Evolutionary conservation across 2,329 filamentous ascomycete species (phyloP).

Genomic region (Orbilia javanica): DNA sequence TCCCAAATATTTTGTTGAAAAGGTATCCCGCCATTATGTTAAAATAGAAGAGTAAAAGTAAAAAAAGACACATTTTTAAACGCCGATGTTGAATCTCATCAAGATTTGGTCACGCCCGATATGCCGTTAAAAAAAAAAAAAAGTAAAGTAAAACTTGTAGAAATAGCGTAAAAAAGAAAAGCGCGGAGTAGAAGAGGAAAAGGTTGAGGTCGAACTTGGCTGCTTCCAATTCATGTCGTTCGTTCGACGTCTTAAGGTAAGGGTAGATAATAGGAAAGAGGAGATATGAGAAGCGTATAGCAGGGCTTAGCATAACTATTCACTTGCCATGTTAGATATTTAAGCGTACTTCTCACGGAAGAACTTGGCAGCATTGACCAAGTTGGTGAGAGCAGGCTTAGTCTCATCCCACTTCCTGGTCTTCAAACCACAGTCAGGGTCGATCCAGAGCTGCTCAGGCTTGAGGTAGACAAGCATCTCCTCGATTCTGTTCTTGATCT

Average conservation of each 20-base stretch:
- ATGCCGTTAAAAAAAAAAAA: conserved; percentile 52
- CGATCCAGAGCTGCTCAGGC: conserved; percentile 99
- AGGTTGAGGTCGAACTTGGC: not conserved
- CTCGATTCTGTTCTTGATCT: conserved; percentile 96
- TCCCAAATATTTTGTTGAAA: conserved; percentile 56
- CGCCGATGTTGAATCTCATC: conserved; percentile 63
- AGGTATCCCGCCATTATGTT: conserved; percentile 56
- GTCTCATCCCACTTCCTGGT: conserved; percentile 99
- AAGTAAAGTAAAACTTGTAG: conserved; percentile 8
- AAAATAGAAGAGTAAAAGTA: conserved; percentile 33
- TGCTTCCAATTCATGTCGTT: conserved; percentile 16
- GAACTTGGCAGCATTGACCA: conserved; percentile 98
- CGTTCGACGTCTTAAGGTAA: conserved; percentile 11
- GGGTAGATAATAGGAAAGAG: conserved; percentile 19
- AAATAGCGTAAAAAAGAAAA: conserved; percentile 1
- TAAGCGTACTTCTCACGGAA: conserved; percentile 90
- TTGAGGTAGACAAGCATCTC: conserved; percentile 98
- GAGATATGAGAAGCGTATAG: conserved; percentile 45
- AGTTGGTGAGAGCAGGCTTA: conserved; percentile 93
- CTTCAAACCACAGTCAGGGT: conserved; percentile 99
- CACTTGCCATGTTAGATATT: conserved; percentile 58
- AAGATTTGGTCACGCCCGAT: conserved; percentile 57
- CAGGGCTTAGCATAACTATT: conserved; percentile 58
- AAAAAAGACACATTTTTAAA: conserved; percentile 56
- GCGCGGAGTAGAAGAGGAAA: not conserved